Evolutionary conservation across 352 stramenopile genomes (phyloP).

Genomic region (Phytophthora boehmeriae): DNA sequence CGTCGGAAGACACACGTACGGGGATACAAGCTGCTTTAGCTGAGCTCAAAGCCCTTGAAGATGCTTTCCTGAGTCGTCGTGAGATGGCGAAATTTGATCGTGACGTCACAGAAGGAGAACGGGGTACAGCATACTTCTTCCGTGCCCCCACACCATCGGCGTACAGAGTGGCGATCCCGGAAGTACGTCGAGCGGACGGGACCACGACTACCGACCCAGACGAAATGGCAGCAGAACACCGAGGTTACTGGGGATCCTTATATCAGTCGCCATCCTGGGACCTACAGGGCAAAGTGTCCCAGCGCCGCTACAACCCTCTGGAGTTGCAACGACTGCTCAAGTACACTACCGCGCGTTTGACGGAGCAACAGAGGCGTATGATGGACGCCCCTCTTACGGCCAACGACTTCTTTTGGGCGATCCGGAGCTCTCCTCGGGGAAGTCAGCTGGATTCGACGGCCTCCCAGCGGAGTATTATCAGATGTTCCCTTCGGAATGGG

Average conservation of each 20-base stretch:
- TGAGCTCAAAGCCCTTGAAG: background rate
- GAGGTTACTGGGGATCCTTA: slow-evolving; percentile 1
- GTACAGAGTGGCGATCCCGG: background rate
- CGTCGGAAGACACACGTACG: background rate
- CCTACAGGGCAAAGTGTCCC: background rate
- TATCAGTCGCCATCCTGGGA: background rate
- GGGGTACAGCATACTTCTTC: slow-evolving; percentile 7
- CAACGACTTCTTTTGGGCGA: slow-evolving; percentile 10
- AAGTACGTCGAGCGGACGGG: background rate
- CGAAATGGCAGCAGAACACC: slow-evolving; percentile 7
- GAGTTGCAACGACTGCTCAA: background rate
- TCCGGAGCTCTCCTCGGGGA: background rate
- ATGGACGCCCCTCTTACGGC: background rate
- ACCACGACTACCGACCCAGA: background rate
- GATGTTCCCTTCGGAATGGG: background rate
- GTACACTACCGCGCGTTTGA: background rate
- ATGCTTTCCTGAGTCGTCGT: background rate
- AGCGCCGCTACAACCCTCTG: background rate
- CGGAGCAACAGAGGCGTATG: background rate
- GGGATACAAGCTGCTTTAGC: background rate
- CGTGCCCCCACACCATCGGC: background rate
- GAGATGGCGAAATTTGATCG: slow-evolving; percentile 14
- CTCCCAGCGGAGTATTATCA: background rate
- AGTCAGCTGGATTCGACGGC: slow-evolving; percentile 1
- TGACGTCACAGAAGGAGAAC: slow-evolving; percentile 3